Percentiles rank a stretch among this genome's conserved stretches.
phyloP scores from a whole-genome alignment of 441 rosid species.

The Croton setiger region DNA sequence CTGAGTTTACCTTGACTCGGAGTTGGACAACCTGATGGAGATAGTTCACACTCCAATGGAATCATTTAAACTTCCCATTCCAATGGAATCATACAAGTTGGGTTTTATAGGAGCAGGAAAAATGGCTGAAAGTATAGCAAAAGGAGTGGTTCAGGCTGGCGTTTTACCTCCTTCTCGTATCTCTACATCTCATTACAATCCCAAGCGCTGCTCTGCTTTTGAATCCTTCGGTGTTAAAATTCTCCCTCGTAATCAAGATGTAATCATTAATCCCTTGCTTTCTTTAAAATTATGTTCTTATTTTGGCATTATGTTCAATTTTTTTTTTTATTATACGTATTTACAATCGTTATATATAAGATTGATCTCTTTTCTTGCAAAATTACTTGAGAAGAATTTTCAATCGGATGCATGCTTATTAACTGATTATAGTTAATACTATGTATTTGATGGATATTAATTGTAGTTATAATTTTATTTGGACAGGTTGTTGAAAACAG shows the following conservation, averaged over 20 bases:
- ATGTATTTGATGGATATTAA: neutral
- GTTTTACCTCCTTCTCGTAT: constrained; percentile 67
- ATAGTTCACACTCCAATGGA: constrained; percentile 41
- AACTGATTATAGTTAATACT: no score
- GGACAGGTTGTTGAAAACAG: constrained; percentile 70
- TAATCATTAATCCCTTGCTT: constrained; percentile 17
- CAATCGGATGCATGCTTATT: no score
- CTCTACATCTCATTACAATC: constrained; percentile 58
- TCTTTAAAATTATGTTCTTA: neutral
- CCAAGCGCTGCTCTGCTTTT: constrained; percentile 53
- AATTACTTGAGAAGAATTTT: no score
- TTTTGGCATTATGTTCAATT: neutral
- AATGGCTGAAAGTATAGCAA: constrained; percentile 92
- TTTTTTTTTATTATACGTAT: neutral
- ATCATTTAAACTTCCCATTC: constrained; percentile 50
- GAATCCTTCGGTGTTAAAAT: constrained; percentile 66
- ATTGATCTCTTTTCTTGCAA: no score
- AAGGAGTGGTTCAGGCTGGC: constrained; percentile 75
- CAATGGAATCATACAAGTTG: constrained; percentile 53
- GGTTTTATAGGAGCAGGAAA: constrained; percentile 95
- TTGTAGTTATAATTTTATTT: neutral
- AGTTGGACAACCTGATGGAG: neutral
- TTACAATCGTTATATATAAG: neutral
- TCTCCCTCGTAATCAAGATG: constrained; percentile 50
- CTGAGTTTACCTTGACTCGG: no score